These are phyloP conservation scores for Psidium friedrichsthalianum DNA, from an alignment of 345 rosid species.

Conservation along the genomic window DNA sequence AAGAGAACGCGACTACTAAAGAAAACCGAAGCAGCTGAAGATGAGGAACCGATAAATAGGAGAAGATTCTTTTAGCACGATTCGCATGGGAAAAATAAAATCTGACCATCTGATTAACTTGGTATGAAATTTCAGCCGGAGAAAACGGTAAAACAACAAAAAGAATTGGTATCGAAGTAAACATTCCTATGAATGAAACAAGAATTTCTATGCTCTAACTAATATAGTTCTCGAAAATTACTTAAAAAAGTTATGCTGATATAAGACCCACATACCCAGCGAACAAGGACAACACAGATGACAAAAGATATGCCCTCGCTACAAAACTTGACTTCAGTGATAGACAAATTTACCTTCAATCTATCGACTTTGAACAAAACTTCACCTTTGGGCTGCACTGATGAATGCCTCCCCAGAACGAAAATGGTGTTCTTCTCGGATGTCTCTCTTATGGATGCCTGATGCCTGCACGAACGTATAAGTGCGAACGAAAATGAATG, in stretches of 20 bases:
- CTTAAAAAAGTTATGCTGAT: conserved; percentile 22
- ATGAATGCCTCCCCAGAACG: too few relatives aligned
- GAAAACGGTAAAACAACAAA: background rate
- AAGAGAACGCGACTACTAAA: background rate
- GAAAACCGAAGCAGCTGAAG: background rate
- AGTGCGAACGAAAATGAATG: too few relatives aligned
- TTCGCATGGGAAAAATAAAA: background rate
- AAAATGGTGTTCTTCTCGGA: too few relatives aligned
- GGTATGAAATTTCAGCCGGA: background rate
- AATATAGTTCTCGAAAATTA: background rate
- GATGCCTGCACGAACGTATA: too few relatives aligned
- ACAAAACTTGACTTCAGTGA: conserved; percentile 8
- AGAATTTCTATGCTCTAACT: background rate
- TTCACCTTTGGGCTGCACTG: too few relatives aligned
- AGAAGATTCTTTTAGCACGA: background rate
- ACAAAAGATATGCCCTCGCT: conserved; percentile 34
- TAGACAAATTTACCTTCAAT: too few relatives aligned
- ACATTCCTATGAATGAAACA: background rate
- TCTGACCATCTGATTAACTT: background rate
- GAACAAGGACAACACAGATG: conserved; percentile 28
- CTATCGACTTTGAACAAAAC: too few relatives aligned
- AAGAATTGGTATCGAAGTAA: background rate
- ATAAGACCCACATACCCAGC: conserved; percentile 53
- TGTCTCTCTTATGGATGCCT: too few relatives aligned
- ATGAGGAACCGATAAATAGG: background rate